These are phyloP conservation scores for Annulohypoxylon truncatum DNA, from an alignment of 2,329 filamentous ascomycete genomes.

Conservation along the genomic window DNA sequence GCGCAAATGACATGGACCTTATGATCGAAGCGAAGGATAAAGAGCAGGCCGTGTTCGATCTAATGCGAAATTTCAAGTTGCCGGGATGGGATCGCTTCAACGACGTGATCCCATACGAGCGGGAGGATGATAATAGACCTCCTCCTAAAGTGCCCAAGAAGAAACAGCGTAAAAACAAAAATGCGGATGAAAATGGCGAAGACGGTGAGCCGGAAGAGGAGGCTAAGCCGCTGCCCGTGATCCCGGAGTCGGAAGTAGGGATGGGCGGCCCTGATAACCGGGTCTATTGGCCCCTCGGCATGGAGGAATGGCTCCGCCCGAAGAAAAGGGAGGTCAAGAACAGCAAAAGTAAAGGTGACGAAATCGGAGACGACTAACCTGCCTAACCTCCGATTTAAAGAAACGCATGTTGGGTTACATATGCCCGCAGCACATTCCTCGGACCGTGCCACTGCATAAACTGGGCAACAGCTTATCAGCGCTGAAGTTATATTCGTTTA, in stretches of 20 bases:
- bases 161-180: conserved; percentile 56
- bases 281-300: conserved; percentile 90
- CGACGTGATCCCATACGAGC: conserved; percentile 80
- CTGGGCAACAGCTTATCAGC: not conserved
- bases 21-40: conserved; percentile 99
- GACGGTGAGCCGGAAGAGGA: conserved; percentile 57
- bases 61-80: conserved; percentile 89
- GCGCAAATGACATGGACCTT: conserved; percentile 85
- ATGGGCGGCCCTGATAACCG: conserved; percentile 87
- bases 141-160: conserved; percentile 62
- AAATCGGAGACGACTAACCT: conserved; percentile 48
- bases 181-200: conserved; percentile 48
- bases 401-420: conserved; percentile 8
- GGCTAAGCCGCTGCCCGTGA: conserved; percentile 54
- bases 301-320: conserved; percentile 90
- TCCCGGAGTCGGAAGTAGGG: conserved; percentile 76
- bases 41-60: conserved; percentile 93
- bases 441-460: conserved; percentile 14
- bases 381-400: conserved; percentile 41
- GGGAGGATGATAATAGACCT: conserved; percentile 78
- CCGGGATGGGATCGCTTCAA: conserved; percentile 82
- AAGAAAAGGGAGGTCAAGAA: conserved; percentile 77
- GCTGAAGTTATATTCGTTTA: not conserved
- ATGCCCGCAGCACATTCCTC: not conserved
- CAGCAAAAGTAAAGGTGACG: conserved; percentile 52